Base-by-base conservation (phyloP, 2,329 filamentous ascomycete species). In the Diaporthe ilicicola region DNA sequence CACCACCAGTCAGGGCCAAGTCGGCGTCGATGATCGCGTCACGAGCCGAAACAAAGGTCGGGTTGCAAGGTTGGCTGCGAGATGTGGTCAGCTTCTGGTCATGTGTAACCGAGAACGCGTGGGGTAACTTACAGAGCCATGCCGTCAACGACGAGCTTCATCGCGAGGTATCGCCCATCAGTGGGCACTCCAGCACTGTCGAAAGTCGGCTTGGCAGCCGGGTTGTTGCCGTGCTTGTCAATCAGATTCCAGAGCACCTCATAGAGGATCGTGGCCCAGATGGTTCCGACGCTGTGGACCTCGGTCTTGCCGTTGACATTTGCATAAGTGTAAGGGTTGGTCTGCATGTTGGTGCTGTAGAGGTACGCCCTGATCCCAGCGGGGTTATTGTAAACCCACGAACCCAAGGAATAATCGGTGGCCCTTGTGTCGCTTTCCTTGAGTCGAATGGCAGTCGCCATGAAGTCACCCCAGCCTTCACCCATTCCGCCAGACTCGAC, bases 221-320 rank as follows among this genome's bases (percentile, higher is more conserved):
- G 79, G 51, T 83, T 87, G 78, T 86, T 86, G 69, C 87, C 87
- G 72, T 88, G 78, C 79, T 86, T 86, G 65, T 87, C 87, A 70
- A 89, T 86, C 42, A 89, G 75, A 78, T 87, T 88, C 87, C 88
- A 89, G 70, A 89, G 77, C 15, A 89, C 81, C 74, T 89, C 87
- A 77, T 89, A 89, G 5, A 89, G 80, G 51, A 84, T 84, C 0
- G 81, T 84, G 2, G 84, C 84, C 86, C 87, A 89, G 70, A 86
- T 80, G 42, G 83, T 85, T 42, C 87, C 87, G 46, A 88, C 82
- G 19, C 79, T 76, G 76, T 89, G 87, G 1, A 86, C 83, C 1
- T 75, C 74, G 4, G 62, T 78, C 70, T 82, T 73, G 1, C 73
- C 67, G 76, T 88, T 82, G 56, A 82, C 79, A 67, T 77, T 78